Conservation (phyloP, 352 stramenopile species). For the Globisporangium heterothallicum region DNA sequence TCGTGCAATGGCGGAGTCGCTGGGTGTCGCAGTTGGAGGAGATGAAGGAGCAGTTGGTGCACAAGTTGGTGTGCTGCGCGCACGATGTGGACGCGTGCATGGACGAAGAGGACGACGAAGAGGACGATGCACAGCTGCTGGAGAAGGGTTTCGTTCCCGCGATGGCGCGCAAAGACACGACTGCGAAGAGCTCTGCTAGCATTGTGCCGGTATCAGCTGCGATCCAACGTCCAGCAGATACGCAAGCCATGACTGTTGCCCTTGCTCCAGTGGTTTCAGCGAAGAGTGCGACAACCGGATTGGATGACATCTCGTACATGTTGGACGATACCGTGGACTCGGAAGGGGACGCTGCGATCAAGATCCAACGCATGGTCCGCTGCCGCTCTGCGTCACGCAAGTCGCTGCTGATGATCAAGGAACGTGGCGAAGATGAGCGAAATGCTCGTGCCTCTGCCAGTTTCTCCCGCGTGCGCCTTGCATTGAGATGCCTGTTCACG, state of each 20-base stretch:
- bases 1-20: neutral
- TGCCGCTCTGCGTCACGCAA: neutral
- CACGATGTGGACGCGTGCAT: neutral
- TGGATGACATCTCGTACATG: neutral
- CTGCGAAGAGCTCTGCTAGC: neutral
- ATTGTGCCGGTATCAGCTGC: neutral
- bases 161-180: neutral
- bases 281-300: neutral
- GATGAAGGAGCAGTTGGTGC: neutral
- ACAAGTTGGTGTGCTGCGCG: neutral
- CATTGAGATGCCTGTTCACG: neutral
- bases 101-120: neutral
- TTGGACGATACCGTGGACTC: neutral
- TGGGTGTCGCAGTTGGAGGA: neutral
- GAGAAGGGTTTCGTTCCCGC: neutral
- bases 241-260: neutral
- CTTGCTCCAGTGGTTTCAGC: neutral
- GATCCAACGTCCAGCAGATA: neutral
- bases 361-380: conserved; percentile 5
- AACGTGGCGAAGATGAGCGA: neutral
- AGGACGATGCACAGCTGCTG: neutral
- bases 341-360: neutral
- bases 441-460: neutral
- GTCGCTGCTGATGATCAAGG: neutral
- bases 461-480: neutral